phyloP scores from a whole-genome alignment of 139 green algal species.

The Gonium pectorale region DNA sequence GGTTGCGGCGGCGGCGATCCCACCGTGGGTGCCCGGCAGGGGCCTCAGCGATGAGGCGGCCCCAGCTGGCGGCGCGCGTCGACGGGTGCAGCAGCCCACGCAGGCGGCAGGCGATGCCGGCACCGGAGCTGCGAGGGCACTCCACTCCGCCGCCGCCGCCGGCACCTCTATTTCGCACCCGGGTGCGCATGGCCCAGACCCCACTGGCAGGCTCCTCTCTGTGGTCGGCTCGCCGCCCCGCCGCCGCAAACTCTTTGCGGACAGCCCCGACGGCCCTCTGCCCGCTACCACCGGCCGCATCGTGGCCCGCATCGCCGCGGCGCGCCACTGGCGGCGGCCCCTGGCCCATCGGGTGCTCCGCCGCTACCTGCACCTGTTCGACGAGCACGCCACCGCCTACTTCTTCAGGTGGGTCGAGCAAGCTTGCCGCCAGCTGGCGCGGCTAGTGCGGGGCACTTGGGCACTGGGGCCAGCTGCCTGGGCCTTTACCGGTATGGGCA shows the following conservation, averaged over 20 bases:
- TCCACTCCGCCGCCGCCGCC: too few species aligned
- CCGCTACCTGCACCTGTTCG: conserved; percentile 29
- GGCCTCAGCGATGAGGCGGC: too few species aligned
- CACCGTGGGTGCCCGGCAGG: too few species aligned
- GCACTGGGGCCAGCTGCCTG: neutral
- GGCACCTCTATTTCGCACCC: too few species aligned
- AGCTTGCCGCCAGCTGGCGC: too few species aligned
- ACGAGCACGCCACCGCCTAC: conserved; percentile 27
- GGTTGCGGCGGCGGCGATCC: too few species aligned
- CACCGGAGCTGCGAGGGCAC: too few species aligned
- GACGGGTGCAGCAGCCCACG: too few species aligned
- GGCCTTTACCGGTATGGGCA: neutral
- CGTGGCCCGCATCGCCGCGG: conserved; percentile 14
- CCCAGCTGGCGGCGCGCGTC: too few species aligned
- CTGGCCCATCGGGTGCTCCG: conserved; percentile 11
- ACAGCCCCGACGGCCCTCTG: neutral
- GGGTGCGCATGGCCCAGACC: neutral
- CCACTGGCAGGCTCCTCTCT: neutral
- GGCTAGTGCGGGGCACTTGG: neutral
- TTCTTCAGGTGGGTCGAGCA: conserved; percentile 24
- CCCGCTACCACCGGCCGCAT: conserved; percentile 22
- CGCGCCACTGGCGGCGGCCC: conserved; percentile 18
- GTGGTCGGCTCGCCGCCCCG: too few species aligned
- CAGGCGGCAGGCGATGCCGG: too few species aligned
- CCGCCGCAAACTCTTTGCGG: conserved; percentile 10